A percentile compares a stretch with the other conserved stretches of the same genome.
Conservation (phyloP, 345 rosid species). For the Lenwebbia sp. region DNA sequence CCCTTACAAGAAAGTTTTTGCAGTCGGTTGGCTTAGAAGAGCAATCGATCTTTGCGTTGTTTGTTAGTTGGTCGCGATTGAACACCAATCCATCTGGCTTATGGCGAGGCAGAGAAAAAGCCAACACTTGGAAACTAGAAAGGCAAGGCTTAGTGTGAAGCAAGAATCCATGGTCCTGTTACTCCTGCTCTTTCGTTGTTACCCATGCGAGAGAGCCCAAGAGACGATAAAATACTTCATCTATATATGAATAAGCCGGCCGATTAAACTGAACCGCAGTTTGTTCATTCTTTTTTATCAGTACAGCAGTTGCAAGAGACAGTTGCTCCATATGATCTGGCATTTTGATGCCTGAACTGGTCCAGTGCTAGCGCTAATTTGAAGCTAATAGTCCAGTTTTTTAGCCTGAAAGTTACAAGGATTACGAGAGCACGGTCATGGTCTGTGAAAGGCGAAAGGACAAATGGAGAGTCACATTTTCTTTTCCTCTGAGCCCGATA, state of each 20-base stretch:
- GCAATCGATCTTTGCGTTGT: too few species aligned
- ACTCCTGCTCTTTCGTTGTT: not conserved
- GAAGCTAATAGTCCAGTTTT: not conserved
- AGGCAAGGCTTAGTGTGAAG: not conserved
- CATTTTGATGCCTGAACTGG: not conserved
- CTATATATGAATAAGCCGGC: too few species aligned
- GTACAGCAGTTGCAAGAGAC: not conserved
- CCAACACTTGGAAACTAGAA: not conserved
- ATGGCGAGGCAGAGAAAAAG: too few species aligned
- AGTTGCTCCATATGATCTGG: not conserved
- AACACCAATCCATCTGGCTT: too few species aligned
- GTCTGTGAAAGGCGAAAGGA: too few species aligned
- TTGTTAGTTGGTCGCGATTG: too few species aligned
- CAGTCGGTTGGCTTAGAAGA: too few species aligned
- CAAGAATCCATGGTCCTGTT: not conserved
- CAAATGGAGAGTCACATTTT: too few species aligned
- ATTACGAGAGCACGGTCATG: not conserved
- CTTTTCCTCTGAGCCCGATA: too few species aligned
- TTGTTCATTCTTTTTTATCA: not conserved
- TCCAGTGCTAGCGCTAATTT: not conserved
- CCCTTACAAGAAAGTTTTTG: too few species aligned
- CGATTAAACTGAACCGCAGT: too few species aligned
- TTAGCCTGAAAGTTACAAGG: not conserved
- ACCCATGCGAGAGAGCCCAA: not conserved
- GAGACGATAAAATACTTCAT: not conserved